A percentile compares a stretch with the other conserved stretches of the same genome.
Conservation (phyloP, 441 rosid genomes). For the Erysimum cheiri region DNA sequence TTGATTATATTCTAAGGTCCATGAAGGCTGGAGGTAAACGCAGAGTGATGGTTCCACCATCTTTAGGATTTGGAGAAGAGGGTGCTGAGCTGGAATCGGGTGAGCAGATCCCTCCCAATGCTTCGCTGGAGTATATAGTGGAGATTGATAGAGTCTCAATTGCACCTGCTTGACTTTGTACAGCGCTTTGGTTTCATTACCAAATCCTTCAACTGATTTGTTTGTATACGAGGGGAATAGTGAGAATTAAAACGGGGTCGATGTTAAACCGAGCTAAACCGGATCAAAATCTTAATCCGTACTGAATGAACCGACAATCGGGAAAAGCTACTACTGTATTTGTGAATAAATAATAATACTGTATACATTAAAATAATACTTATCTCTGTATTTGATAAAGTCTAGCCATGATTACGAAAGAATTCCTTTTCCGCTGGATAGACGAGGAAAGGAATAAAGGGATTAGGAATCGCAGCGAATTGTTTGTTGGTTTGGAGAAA, state of each 20-base stretch:
- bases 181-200: background rate
- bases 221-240: background rate
- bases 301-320: too few species aligned
- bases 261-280: slow-evolving; percentile 16
- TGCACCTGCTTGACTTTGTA: slow-evolving; percentile 67
- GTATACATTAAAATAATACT: background rate
- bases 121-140: slow-evolving; percentile 70
- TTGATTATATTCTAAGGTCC: slow-evolving; percentile 66
- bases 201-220: background rate
- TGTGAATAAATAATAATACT: too few species aligned
- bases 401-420: background rate
- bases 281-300: background rate
- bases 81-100: slow-evolving; percentile 70
- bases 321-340: too few species aligned
- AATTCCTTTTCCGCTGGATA: background rate
- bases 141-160: slow-evolving; percentile 84
- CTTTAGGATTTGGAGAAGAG: slow-evolving; percentile 70
- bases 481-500: background rate
- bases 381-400: background rate
- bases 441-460: slow-evolving; percentile 5
- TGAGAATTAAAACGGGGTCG: background rate
- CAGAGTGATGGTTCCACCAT: slow-evolving; percentile 74
- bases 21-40: slow-evolving; percentile 91
- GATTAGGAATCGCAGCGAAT: slow-evolving; percentile 7
- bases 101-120: slow-evolving; percentile 64